Evolutionary conservation across 306 rosid species (phyloP), one percentile per base, ranked within the genome.

Genomic region (Prunus salicina): DNA sequence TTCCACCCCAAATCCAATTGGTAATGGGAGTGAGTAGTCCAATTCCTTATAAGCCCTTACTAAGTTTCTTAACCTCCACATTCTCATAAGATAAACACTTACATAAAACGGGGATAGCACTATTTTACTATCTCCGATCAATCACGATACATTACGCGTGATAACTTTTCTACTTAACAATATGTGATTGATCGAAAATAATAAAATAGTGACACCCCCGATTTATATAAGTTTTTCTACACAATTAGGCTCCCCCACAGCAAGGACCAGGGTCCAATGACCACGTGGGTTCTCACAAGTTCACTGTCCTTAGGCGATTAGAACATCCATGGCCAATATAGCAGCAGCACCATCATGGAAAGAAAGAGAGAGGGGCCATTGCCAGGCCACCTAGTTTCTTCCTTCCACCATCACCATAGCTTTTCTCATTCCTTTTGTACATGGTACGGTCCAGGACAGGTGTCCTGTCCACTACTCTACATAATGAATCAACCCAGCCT

Each of bases 381-480:
- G 13, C 67, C 71, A 0, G 43, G 62, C 62, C 62, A 15, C 55
- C 16, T 55, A 5, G 46, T 70, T 38, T 38, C 43, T 13, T 49
- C 52, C 13, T 71, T 61, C 14, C 77, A 8, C 79, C 80, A 8
- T 15, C 27, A 38, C 43, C 49, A 77, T 16, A 7, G 22, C 67
- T 71, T 69, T 56, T 14, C 55, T 18, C 34, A 16, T 50, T 60
- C 58, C 41, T 38, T 72, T 41, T 72, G 50, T 78, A 53, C 30
- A 16, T 68, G 22, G 91, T 91, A 86, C 85, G 87, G 77, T 72
- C 86, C 18, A 84, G 87, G 84, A 84, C 87, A 84, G 76, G 75
- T 81, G 87, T 69, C 89, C 77, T 80, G 73, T 15, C 30, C 13
- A 8, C 69, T 32, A 3, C 24, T 7, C n/a, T 32, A 2, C 47